These are phyloP conservation scores for Pleurostoma richardsiae DNA, from an alignment of 2,329 filamentous ascomycete genomes.

Conservation along the genomic window DNA sequence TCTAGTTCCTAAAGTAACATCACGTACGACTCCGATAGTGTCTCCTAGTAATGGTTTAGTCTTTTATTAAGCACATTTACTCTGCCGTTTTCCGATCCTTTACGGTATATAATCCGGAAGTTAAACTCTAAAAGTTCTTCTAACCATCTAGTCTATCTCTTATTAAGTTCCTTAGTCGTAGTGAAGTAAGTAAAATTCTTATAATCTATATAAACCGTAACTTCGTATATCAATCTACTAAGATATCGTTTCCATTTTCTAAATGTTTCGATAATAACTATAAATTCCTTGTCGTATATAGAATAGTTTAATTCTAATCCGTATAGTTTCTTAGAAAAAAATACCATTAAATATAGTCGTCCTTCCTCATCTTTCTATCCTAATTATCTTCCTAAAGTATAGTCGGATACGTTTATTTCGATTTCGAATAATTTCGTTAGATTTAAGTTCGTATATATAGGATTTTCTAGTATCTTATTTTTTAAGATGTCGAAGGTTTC, in stretches of 20 bases:
- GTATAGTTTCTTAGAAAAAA: conserved; percentile 11
- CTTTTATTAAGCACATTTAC: conserved; percentile 11
- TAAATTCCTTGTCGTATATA: conserved; percentile 19
- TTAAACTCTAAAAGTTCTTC: conserved; percentile 15
- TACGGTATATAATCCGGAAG: conserved; percentile 17
- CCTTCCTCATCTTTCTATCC: conserved; percentile 7
- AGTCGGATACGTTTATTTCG: conserved; percentile 14
- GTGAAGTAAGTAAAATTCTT: conserved; percentile 22
- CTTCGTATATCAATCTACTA: conserved; percentile 4
- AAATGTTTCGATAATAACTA: conserved; percentile 15
- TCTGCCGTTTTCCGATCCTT: conserved; percentile 9
- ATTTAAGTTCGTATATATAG: conserved; percentile 12
- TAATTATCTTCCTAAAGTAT: conserved; percentile 10
- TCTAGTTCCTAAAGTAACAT: background rate
- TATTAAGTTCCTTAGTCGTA: conserved; percentile 16
- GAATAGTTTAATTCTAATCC: conserved; percentile 15
- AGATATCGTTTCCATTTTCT: conserved; percentile 18
- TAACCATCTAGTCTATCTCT: conserved; percentile 15
- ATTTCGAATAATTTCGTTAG: conserved; percentile 8
- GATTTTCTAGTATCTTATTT: conserved; percentile 4
- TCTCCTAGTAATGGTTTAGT: background rate
- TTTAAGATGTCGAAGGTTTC: conserved; percentile 15
- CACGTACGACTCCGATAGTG: background rate
- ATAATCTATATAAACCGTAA: conserved; percentile 14
- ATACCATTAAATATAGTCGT: conserved; percentile 3